Evolutionary conservation across 208 protist genomes (phyloP).

Genomic region (Zelonia costaricensis): DNA sequence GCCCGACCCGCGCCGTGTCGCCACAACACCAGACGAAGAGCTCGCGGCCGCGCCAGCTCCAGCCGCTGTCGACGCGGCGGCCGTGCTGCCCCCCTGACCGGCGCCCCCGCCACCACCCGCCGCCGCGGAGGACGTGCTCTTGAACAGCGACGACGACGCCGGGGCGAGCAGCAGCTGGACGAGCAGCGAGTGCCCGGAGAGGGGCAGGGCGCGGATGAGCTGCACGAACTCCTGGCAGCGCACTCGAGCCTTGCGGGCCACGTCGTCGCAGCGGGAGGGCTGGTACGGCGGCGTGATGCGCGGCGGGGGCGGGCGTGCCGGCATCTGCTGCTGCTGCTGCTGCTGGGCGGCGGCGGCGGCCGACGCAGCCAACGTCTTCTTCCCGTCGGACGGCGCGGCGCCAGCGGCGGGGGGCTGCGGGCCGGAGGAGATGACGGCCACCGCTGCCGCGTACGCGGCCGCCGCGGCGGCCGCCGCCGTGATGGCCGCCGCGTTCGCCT

Average conservation of each 20-base stretch:
- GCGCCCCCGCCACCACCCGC: background rate
- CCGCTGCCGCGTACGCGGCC: background rate
- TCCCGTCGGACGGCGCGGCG: no score
- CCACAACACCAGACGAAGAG: no score
- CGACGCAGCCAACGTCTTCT: no score
- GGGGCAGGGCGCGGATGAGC: slow-evolving; percentile 39
- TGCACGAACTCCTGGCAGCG: slow-evolving; percentile 50
- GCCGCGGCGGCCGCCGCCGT: slow-evolving; percentile 9
- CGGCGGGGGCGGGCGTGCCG: slow-evolving; percentile 18
- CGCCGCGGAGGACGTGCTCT: background rate
- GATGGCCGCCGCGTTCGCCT: slow-evolving; percentile 16
- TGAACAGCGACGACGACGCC: slow-evolving; percentile 64
- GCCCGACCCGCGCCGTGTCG: background rate
- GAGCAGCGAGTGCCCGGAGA: slow-evolving; percentile 51
- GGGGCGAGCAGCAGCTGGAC: slow-evolving; percentile 72
- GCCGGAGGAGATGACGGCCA: background rate
- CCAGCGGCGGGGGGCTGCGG: no score
- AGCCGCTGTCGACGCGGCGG: no score
- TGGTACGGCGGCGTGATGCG: slow-evolving; percentile 23
- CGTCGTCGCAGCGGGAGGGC: slow-evolving; percentile 51
- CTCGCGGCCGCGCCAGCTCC: no score
- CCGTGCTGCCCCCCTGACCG: no score
- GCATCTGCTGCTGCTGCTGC: slow-evolving; percentile 8
- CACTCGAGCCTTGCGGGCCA: slow-evolving; percentile 51
- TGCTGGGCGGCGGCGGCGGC: no score